Evolutionary conservation across 129 eudicot species (phyloP).

Genomic region (Escallonia herrerae): DNA sequence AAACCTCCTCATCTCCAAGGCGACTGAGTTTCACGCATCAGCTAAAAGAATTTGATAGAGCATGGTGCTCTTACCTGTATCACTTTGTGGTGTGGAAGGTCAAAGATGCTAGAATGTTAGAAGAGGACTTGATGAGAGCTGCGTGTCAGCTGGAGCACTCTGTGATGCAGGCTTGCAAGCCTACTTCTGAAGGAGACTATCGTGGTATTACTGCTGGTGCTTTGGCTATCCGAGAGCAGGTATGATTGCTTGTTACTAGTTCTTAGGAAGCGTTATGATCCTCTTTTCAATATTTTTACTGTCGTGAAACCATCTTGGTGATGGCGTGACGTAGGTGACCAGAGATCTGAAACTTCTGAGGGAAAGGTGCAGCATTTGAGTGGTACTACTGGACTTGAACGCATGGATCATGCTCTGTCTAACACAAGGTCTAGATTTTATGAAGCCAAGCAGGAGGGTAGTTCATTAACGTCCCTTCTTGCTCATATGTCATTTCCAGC

Average conservation of each 20-base stretch:
- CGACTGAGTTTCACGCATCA: constrained; percentile 12
- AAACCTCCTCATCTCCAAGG: neutral
- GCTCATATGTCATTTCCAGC: no score
- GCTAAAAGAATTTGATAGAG: constrained; percentile 20
- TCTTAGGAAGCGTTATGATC: neutral
- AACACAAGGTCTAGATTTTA: neutral
- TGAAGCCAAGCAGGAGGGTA: neutral
- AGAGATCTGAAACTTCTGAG: constrained; percentile 7
- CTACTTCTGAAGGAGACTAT: constrained; percentile 13
- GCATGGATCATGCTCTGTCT: constrained; percentile 7
- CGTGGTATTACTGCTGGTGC: constrained; percentile 14
- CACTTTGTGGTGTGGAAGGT: constrained; percentile 29
- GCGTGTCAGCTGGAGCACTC: constrained; percentile 32
- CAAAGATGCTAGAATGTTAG: constrained; percentile 26
- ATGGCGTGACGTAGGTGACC: neutral
- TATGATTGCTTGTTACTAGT: neutral
- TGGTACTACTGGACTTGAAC: constrained; percentile 15
- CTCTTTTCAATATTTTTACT: neutral
- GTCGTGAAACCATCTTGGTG: neutral
- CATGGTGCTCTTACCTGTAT: constrained; percentile 25
- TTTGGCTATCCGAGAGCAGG: constrained; percentile 25
- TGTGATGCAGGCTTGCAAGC: constrained; percentile 19
- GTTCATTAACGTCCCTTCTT: neutral
- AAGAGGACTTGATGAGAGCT: constrained; percentile 32
- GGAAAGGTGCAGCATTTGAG: constrained; percentile 7